Base-by-base conservation (phyloP, 139 green algal species). In the Bryopsis sp. region DNA sequence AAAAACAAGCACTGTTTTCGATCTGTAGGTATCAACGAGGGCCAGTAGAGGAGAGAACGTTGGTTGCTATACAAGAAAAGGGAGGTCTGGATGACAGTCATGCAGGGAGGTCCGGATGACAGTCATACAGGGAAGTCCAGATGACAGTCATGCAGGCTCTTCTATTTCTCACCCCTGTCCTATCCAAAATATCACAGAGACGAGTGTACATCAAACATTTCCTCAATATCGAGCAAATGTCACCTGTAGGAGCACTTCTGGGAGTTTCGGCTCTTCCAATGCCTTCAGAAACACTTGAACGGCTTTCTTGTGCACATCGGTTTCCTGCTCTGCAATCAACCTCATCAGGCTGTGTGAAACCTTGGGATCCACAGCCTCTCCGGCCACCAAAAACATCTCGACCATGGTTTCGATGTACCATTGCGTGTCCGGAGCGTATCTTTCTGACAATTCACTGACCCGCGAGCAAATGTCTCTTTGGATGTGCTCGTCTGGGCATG, bases 341-440 rank as follows among this genome's bases (percentile, higher is more conserved):
- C 81, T 76, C 73, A 91, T 88, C 46, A 98, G 76, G 64, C 84
- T 85, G 72, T 97, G 81, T 0, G 81, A 86, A 39, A 90, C 77
- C 33, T 63, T 74, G 2, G 80, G 67, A 11, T 82, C 78, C 64
- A 96, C 82, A 63, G 89, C 77, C 37, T 96, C 88, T 3, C 91
- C 92, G 0, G 74, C 91, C 65, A 92, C 65, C 69, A 87, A 81
- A 84, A 95, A 93, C 76, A 95, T 80, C 70, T 84, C 71, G 54
- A 86, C 92, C 78, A 97, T 89, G 31, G 85, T 91, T 60, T 87
- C 73, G 26, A 97, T 82, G 80, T 94, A 98, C 93, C 93, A 98
- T 37, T 83, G 59, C 32, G 84, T 88, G 58, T 79, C 84, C 22
- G 93, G 93, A 0, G 93, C 90, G 63, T 92, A 96, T 46, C 89